phyloP scores from a whole-genome alignment of 2,329 filamentous ascomycete genomes.

The Alternaria angustiovoidea region DNA sequence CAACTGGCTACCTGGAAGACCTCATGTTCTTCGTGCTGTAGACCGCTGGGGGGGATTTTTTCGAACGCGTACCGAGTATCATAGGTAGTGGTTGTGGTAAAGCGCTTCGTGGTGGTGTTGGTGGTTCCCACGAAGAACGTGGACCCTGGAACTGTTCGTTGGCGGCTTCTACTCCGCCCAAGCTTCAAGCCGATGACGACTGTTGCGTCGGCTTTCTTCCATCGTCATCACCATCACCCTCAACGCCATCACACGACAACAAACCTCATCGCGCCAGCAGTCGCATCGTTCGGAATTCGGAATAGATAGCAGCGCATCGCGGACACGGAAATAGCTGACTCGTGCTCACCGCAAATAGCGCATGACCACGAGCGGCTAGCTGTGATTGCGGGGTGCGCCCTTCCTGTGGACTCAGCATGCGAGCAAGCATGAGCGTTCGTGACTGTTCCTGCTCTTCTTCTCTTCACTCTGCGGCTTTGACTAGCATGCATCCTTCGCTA shows the following conservation, averaged over 20 bases:
- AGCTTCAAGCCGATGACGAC: constrained; percentile 3
- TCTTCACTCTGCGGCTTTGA: neutral
- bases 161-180: constrained; percentile 1
- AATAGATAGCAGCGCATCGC: neutral
- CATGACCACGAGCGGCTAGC: constrained; percentile 18
- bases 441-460: constrained; percentile 5
- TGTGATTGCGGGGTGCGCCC: constrained; percentile 27
- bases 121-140: neutral
- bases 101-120: neutral
- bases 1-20: neutral
- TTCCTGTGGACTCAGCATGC: constrained; percentile 16
- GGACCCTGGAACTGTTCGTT: constrained; percentile 3
- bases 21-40: neutral
- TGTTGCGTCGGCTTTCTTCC: neutral
- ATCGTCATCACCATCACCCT: neutral
- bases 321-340: constrained; percentile 4
- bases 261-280: neutral
- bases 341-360: constrained; percentile 17
- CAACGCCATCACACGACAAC: neutral
- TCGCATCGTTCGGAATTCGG: constrained; percentile 10
- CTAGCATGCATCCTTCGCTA: constrained; percentile 18
- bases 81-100: neutral
- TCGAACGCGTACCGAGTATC: neutral
- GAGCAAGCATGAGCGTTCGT: constrained; percentile 6
- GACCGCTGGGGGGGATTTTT: neutral